Percentiles rank a stretch among this genome's conserved stretches.
These are phyloP conservation scores for Microbotryum violaceum DNA, from an alignment of 1,284 basidiomycete genomes.

Conservation along the genomic window DNA sequence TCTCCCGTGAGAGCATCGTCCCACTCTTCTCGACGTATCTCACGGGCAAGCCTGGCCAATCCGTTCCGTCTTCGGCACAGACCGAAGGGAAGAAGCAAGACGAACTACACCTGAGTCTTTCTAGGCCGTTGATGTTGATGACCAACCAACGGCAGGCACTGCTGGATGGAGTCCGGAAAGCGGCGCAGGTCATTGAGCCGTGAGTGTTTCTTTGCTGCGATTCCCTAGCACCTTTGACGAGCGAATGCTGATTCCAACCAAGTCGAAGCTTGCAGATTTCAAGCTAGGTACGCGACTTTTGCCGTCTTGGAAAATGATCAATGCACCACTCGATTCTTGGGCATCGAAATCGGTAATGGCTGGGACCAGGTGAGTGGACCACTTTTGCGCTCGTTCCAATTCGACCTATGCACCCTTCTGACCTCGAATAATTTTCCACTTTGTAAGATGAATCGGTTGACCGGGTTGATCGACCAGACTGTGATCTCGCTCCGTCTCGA, in stretches of 20 bases:
- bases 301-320: slow-evolving; percentile 68
- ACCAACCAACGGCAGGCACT: slow-evolving; percentile 60
- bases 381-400: not conserved
- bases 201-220: not conserved
- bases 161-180: slow-evolving; percentile 2
- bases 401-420: too few species aligned
- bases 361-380: slow-evolving; percentile 53
- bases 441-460: slow-evolving; percentile 7
- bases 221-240: not conserved
- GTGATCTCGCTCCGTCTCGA: slow-evolving; percentile 59
- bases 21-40: slow-evolving; percentile 40
- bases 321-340: slow-evolving; percentile 62
- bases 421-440: too few species aligned
- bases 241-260: not conserved
- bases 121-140: slow-evolving; percentile 65
- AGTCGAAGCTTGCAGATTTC: slow-evolving; percentile 49
- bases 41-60: not conserved
- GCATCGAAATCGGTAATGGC: slow-evolving; percentile 66
- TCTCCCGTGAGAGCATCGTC: slow-evolving; percentile 50
- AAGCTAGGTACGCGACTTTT: slow-evolving; percentile 60
- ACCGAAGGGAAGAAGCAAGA: slow-evolving; percentile 31
- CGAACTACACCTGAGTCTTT: slow-evolving; percentile 55
- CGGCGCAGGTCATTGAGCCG: not conserved
- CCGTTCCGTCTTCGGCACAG: slow-evolving; percentile 7
- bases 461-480: slow-evolving; percentile 51